Evolutionary conservation across 176 grass and related monocot species (phyloP).

Genomic region (Oryza officinalis): DNA sequence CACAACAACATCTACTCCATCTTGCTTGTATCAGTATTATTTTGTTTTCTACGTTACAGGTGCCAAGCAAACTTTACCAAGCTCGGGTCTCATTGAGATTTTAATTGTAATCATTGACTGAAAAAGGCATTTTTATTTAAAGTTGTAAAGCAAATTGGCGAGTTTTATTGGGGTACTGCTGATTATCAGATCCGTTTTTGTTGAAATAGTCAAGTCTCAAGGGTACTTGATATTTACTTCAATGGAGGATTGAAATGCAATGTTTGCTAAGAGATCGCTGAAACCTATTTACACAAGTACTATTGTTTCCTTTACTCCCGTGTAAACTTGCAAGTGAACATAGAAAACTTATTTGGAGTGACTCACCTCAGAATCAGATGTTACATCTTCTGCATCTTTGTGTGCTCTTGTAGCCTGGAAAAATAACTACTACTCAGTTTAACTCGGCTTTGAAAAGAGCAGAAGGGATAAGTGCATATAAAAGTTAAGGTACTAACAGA

Average conservation of each 20-base stretch:
- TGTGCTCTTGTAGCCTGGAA: slow-evolving; percentile 59
- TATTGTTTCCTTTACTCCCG: neutral
- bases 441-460: neutral
- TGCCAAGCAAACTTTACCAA: neutral
- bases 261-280: neutral
- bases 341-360: slow-evolving; percentile 1
- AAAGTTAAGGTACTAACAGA: slow-evolving; percentile 40
- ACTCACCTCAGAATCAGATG: slow-evolving; percentile 56
- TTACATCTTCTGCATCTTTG: slow-evolving; percentile 45
- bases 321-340: neutral
- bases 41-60: neutral
- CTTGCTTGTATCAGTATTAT: neutral
- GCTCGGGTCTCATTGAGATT: neutral
- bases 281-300: neutral
- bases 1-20: neutral
- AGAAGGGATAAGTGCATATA: neutral
- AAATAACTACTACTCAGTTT: slow-evolving; percentile 25
- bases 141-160: neutral
- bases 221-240: slow-evolving; percentile 7
- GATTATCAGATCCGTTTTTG: neutral
- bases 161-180: neutral
- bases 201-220: neutral
- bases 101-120: neutral
- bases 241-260: neutral
- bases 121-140: neutral